These are phyloP conservation scores for Kwoniella dejecticola DNA, from an alignment of 768 basidiomycete species.

Conservation along the genomic window DNA sequence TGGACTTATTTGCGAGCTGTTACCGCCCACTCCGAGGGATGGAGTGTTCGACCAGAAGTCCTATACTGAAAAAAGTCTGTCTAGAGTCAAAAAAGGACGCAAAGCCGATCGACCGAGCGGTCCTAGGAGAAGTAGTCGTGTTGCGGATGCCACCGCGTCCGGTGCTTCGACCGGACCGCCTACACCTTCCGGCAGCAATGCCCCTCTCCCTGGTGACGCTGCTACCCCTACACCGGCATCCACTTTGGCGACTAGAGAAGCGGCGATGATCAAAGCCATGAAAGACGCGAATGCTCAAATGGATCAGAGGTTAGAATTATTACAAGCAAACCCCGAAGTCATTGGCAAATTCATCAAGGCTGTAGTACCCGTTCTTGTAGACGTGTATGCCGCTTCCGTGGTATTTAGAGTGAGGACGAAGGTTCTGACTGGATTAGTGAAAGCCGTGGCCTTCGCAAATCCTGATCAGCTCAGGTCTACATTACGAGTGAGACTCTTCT, in stretches of 20 bases:
- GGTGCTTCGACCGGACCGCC: constrained; percentile 28
- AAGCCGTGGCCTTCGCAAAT: constrained; percentile 87
- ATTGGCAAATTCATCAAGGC: constrained; percentile 83
- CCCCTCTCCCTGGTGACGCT: constrained; percentile 18
- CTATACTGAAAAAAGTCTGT: constrained; percentile 83
- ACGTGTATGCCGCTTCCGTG: constrained; percentile 99
- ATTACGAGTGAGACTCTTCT: constrained; percentile 66
- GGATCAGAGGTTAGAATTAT: constrained; percentile 65
- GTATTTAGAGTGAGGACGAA: constrained; percentile 82
- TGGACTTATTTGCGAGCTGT: constrained; percentile 81
- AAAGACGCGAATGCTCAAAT: constrained; percentile 60
- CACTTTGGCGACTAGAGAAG: constrained; percentile 19
- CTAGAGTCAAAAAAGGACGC: constrained; percentile 65
- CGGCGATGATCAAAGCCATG: constrained; percentile 33
- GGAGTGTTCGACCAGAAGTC: constrained; percentile 91
- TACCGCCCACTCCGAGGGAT: constrained; percentile 80
- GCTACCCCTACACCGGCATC: constrained; percentile 51
- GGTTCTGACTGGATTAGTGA: constrained; percentile 81
- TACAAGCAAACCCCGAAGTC: constrained; percentile 70
- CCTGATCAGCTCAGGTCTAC: constrained; percentile 72
- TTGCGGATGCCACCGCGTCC: constrained; percentile 31
- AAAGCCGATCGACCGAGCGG: constrained; percentile 22
- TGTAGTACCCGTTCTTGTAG: constrained; percentile 89
- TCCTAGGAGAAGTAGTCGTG: constrained; percentile 46
- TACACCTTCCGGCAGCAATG: constrained; percentile 20